Conservation (phyloP, 2,329 filamentous ascomycete species). For the Ploettnerulaceae sp. region DNA sequence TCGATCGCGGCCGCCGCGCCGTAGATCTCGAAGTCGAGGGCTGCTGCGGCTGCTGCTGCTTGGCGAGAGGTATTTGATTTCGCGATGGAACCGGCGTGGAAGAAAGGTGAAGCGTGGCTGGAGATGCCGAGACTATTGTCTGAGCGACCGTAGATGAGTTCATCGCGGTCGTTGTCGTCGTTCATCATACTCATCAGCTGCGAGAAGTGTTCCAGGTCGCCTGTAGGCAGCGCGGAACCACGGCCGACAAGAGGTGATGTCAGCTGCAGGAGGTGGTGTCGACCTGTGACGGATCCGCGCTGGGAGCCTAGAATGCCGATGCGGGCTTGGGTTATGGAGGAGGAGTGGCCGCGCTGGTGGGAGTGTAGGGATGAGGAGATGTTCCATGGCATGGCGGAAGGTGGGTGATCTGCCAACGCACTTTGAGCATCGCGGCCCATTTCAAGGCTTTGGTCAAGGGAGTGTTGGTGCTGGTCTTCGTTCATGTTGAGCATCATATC, state of each 20-base stretch:
- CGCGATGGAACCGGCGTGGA: background rate
- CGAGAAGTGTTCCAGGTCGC: conserved; percentile 25
- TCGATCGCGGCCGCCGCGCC: conserved; percentile 38
- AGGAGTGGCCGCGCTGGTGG: conserved; percentile 40
- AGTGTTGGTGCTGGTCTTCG: conserved; percentile 2
- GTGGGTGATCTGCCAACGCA: conserved; percentile 62
- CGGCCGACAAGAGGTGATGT: conserved; percentile 57
- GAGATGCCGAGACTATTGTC: conserved; percentile 14
- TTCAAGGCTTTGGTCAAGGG: conserved; percentile 48
- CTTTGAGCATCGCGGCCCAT: conserved; percentile 63
- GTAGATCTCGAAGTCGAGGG: conserved; percentile 44
- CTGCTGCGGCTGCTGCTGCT: conserved; percentile 22
- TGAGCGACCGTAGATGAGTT: conserved; percentile 27
- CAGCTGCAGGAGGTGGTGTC: too few species aligned
- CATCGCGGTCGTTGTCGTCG: conserved; percentile 21
- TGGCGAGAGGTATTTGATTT: conserved; percentile 9
- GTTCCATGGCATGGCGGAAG: conserved; percentile 67
- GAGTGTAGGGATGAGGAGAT: conserved; percentile 49
- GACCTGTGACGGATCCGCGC: conserved; percentile 21
- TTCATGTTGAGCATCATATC: conserved; percentile 4
- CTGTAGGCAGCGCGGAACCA: conserved; percentile 26
- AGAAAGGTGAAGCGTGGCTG: background rate
- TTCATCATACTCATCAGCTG: conserved; percentile 19
- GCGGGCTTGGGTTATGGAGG: conserved; percentile 23
- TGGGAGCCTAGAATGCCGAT: conserved; percentile 16